phyloP scores from a whole-genome alignment of 306 rosid genomes.

The Vachellia pachyceras region DNA sequence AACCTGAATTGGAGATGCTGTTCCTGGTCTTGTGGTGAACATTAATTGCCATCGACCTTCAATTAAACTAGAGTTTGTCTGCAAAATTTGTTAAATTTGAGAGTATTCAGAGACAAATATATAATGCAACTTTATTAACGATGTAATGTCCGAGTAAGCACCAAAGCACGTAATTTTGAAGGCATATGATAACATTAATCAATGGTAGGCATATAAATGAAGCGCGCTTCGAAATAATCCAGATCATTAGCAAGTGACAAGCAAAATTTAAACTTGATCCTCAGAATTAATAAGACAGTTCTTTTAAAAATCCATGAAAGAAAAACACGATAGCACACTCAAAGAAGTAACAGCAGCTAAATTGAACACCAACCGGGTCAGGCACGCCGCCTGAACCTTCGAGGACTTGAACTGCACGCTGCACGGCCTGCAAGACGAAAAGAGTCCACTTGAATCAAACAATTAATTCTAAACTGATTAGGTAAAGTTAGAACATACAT shows the following conservation, averaged over 20 bases:
- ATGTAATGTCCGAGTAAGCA: neutral
- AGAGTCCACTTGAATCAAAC: neutral
- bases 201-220: neutral
- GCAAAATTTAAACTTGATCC: neutral
- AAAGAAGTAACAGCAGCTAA: neutral
- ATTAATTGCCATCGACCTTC: conserved; percentile 95
- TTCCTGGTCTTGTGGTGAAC: conserved; percentile 92
- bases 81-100: conserved; percentile 37
- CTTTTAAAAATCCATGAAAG: neutral
- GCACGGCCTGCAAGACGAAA: conserved; percentile 59
- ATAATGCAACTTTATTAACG: neutral
- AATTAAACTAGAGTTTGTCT: conserved; percentile 77
- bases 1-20: conserved; percentile 95
- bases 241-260: neutral
- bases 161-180: neutral
- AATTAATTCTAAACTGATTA: neutral
- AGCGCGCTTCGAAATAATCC: neutral
- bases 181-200: conserved; percentile 8
- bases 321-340: conserved; percentile 3
- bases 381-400: conserved; percentile 74
- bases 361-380: conserved; percentile 69
- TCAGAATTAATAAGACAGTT: neutral
- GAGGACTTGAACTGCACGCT: conserved; percentile 67
- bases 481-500: conserved; percentile 36
- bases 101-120: conserved; percentile 3